Evolutionary conservation across 805 yeast species (phyloP).

Genomic region (Hermanozyma aechmeae): DNA sequence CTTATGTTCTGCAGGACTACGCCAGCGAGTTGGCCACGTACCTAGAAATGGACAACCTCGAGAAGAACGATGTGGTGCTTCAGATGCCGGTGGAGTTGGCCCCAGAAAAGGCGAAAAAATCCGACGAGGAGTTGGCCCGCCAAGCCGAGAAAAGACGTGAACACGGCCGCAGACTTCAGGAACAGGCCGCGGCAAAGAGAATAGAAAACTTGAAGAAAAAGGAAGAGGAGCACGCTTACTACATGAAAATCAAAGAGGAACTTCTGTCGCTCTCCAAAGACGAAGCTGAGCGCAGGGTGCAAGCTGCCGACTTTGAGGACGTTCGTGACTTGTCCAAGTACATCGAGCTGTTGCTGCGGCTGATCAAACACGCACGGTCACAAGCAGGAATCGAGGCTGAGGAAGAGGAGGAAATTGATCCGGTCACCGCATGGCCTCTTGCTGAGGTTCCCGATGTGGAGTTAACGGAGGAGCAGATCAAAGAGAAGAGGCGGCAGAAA

Average conservation of each 20-base stretch:
- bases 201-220: constrained; percentile 71
- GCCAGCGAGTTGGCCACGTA: constrained; percentile 47
- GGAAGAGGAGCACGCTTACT: constrained; percentile 73
- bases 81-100: constrained; percentile 70
- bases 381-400: constrained; percentile 55
- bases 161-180: constrained; percentile 82
- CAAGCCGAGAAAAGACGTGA: constrained; percentile 78
- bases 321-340: constrained; percentile 64
- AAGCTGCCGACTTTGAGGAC: constrained; percentile 71
- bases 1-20: constrained; percentile 69
- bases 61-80: constrained; percentile 59
- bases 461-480: constrained; percentile 66
- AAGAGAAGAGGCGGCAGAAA: constrained; percentile 79
- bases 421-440: constrained; percentile 56
- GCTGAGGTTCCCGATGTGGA: constrained; percentile 81
- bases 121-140: constrained; percentile 70
- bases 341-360: constrained; percentile 51
- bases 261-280: constrained; percentile 42
- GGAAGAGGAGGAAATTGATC: constrained; percentile 32
- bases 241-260: constrained; percentile 45
- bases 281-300: constrained; percentile 45
- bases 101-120: constrained; percentile 52
- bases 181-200: constrained; percentile 82
- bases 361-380: constrained; percentile 59
- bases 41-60: constrained; percentile 56